Base-by-base conservation (phyloP, 768 basidiomycete species). In the Rhodotorula toruloides region DNA sequence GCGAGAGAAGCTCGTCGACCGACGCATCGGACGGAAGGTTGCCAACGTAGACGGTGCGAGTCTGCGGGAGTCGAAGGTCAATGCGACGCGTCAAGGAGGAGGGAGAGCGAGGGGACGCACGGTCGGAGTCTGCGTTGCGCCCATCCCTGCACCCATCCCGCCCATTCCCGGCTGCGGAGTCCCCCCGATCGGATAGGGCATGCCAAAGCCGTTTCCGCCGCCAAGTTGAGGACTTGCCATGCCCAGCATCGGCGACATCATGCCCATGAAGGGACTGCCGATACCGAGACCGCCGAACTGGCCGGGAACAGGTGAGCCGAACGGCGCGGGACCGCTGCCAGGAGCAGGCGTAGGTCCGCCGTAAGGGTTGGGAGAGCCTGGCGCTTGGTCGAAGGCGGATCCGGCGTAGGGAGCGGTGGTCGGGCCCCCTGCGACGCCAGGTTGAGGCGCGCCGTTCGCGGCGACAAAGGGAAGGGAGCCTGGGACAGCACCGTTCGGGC, bases 1-100 rank as follows among this genome's bases (percentile, higher is more conserved):
- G 87, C 77, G 92, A 96, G 74, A 99, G 86, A 21, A 99, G 86
- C 77, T 98, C 94, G 77, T 99, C 96, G 59, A 99, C 93, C 25
- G 91, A 92, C 0, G 94, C 94, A 32, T 90, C 91, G 9, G 90
- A 82, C 27, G 96, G 96, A 46, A 99, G 83, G 79, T 96, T 94
- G 68, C 96, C 94, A 59, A 99, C 87, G 77, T 97, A 99, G 54
- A 98, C 93, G 0, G 94, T 99, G 60, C 94, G 89, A 14, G 58
- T 58, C 65, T 72, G 58, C 16, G 47, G 2, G 49, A 22, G 55
- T 57, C 17, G 53, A 56, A 13, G 6, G 21, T 9, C 44, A 46
- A 46, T 17, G 12, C 44, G 13, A 25, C 25, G n/a, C 27, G 22
- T 2, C 32, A 27, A 17, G 22, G 13, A 37, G 11, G 37, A 29